Evolutionary conservation across 805 yeast species (phyloP), one percentile per base, ranked within the genome.

Genomic region (Yarrowia keelungensis): DNA sequence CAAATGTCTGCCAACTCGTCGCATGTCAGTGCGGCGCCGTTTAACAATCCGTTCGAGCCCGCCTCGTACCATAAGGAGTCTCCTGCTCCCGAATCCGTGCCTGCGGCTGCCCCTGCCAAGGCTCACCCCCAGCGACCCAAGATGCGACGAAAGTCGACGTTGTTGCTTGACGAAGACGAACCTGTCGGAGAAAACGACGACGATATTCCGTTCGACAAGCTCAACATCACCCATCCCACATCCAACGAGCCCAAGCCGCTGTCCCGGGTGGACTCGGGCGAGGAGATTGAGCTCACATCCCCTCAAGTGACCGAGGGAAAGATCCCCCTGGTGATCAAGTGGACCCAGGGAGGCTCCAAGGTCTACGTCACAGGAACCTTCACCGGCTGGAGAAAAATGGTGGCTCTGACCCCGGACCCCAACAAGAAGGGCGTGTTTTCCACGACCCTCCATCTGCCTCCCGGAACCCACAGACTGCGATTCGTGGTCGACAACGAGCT

Each of bases 371-470:
- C 98, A 43, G 99, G 99, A 62, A 90, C 98, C 0, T 94, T 94
- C 79, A 95, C 99, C 0, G 97, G 97, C 3, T 95, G 99, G 98
- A 83, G 97, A 73, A 94, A 93, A 79, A 94, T 95, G 98, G 93
- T 94, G 75, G 97, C 97, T 47, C 81, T 95, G 74, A 84, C 84
- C 39, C 59, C 69, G 19, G 81, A 81, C 10, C 86, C 79, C n/a
- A 70, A 71, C 51, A 76, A 74, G 42, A 72, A 69, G 58, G 75
- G 74, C 45, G 72, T 66, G 46, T 79, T 79, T 68, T 71, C 71
- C 10, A 77, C 77, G 2, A 74, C 75, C n/a, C 71, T 79, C 41
- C 76, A 76, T 69, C 74, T 79, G 32, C 97, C 97, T 0, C 87
- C 89, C 8, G 98, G 98, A 7, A 93, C 97, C 0, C 97, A 93